Evolutionary conservation across 78 protist species (phyloP).

Genomic region (Chrysochromulina tobinii): DNA sequence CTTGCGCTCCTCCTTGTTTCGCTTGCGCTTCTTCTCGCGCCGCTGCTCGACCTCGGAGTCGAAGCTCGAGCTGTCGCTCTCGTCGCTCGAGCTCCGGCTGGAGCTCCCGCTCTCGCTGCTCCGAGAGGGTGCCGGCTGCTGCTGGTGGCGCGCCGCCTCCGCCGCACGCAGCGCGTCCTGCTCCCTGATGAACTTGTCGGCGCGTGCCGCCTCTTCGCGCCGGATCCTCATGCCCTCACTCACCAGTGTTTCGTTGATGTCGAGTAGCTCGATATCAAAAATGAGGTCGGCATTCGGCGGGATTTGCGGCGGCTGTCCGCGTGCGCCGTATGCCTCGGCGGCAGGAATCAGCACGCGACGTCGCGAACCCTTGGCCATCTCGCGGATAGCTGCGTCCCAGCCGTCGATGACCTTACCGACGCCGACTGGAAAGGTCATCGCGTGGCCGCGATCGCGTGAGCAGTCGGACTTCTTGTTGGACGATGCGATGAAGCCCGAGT

Average conservation of each 20-base stretch:
- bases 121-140: too few species aligned
- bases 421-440: not conserved
- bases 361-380: not conserved
- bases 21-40: not conserved
- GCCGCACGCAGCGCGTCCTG: too few species aligned
- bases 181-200: too few species aligned
- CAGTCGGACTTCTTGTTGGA: too few species aligned
- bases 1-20: not conserved
- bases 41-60: too few species aligned
- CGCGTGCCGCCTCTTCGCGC: not conserved
- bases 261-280: not conserved
- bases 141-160: too few species aligned
- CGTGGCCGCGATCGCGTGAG: not conserved
- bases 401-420: not conserved
- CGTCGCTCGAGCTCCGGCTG: too few species aligned
- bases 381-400: not conserved
- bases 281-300: conserved; percentile 4
- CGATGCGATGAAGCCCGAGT: too few species aligned
- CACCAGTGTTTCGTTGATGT: not conserved
- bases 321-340: not conserved
- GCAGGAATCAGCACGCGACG: not conserved
- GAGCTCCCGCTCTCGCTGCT: too few species aligned
- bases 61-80: too few species aligned
- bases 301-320: not conserved
- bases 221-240: not conserved